phyloP scores from a whole-genome alignment of 805 yeast species.

The Danielia reshetovae region DNA sequence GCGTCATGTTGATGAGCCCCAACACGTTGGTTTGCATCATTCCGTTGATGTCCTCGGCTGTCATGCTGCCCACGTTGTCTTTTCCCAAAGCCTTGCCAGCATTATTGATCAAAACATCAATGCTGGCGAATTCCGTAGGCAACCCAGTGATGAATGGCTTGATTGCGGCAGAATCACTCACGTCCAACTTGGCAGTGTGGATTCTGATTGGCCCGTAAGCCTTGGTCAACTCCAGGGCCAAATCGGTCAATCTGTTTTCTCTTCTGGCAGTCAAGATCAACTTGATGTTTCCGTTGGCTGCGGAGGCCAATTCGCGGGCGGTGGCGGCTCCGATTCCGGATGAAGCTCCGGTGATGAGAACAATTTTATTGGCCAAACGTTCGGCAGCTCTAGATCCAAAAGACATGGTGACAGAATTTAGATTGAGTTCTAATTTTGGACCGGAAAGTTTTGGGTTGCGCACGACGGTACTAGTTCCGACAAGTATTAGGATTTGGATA shows the following conservation, averaged over 20 bases:
- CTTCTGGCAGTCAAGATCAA: constrained; percentile 38
- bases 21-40: constrained; percentile 37
- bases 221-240: constrained; percentile 23
- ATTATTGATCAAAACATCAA: constrained; percentile 36
- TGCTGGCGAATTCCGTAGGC: constrained; percentile 32
- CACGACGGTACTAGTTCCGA: too few relatives aligned
- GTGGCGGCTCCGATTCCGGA: constrained; percentile 95
- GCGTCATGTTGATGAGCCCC: constrained; percentile 35
- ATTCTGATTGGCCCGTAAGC: constrained; percentile 24
- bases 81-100: constrained; percentile 39
- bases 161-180: constrained; percentile 24
- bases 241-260: constrained; percentile 22
- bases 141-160: constrained; percentile 25
- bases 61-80: constrained; percentile 28
- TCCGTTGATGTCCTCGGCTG: constrained; percentile 28
- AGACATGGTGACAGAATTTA: constrained; percentile 25
- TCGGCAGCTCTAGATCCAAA: constrained; percentile 37
- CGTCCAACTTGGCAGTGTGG: constrained; percentile 31
- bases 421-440: too few relatives aligned
- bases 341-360: constrained; percentile 78
- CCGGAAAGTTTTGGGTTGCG: too few relatives aligned
- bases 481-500: too few relatives aligned
- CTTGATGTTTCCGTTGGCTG: constrained; percentile 34
- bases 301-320: constrained; percentile 76
- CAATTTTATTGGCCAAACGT: constrained; percentile 33